These are phyloP conservation scores for Lanzia echinophila DNA, from an alignment of 2,329 filamentous ascomycete species.

Conservation along the genomic window DNA sequence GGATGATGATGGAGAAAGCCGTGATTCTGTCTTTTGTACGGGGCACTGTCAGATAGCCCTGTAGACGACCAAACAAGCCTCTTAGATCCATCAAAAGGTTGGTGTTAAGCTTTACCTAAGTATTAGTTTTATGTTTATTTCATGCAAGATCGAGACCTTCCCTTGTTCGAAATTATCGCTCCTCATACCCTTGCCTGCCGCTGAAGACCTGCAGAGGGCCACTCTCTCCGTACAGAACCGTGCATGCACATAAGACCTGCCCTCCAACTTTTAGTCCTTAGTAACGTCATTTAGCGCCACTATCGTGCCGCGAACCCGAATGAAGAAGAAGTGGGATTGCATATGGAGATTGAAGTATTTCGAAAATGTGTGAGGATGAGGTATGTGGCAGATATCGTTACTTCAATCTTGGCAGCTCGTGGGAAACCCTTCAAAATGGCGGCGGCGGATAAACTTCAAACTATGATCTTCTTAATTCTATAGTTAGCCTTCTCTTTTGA, in stretches of 20 bases:
- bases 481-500: neutral
- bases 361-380: neutral
- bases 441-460: neutral
- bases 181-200: neutral
- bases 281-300: conserved; percentile 10
- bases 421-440: neutral
- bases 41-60: no score
- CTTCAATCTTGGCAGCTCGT: neutral
- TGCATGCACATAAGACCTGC: neutral
- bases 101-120: conserved; percentile 7
- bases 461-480: neutral
- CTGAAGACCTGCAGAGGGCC: conserved; percentile 4
- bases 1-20: neutral
- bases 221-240: neutral
- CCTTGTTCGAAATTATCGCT: neutral
- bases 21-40: neutral
- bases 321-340: conserved; percentile 1
- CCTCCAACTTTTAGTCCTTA: neutral
- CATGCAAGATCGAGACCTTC: conserved; percentile 6
- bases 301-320: conserved; percentile 5
- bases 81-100: neutral
- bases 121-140: neutral
- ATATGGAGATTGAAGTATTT: neutral
- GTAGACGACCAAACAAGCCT: neutral
- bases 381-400: neutral